Percentiles rank a stretch among this genome's conserved stretches.
Conservation (phyloP, 768 basidiomycete species). For the Boletus rex-veris region DNA sequence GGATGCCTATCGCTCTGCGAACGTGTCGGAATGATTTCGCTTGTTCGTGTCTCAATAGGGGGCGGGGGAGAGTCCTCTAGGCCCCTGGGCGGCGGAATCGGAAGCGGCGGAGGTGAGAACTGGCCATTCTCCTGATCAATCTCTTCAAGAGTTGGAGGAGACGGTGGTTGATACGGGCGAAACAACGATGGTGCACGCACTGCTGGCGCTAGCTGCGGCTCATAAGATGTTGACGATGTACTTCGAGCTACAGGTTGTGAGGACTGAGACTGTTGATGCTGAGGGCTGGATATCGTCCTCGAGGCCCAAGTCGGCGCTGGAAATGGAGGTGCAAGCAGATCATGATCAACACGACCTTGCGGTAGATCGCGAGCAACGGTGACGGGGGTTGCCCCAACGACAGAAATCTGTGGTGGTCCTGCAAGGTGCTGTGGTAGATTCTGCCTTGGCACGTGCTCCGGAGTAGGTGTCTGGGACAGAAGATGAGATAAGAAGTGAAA, state of each 20-base stretch:
- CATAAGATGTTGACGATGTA: slow-evolving; percentile 13
- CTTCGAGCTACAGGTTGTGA: slow-evolving; percentile 13
- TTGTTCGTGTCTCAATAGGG: slow-evolving; percentile 22
- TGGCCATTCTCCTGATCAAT: slow-evolving; percentile 15
- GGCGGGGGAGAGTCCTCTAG: slow-evolving; percentile 19
- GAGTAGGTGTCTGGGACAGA: slow-evolving; percentile 16
- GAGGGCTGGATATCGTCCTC: slow-evolving; percentile 23
- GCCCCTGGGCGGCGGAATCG: slow-evolving; percentile 27
- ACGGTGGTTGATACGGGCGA: slow-evolving; percentile 22
- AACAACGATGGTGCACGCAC: slow-evolving; percentile 24
- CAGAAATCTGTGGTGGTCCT: slow-evolving; percentile 29
- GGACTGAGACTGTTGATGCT: slow-evolving; percentile 17
- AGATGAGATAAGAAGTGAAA: slow-evolving; percentile 7
- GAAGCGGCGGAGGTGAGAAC: slow-evolving; percentile 30
- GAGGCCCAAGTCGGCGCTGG: slow-evolving; percentile 25
- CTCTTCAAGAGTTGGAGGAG: slow-evolving; percentile 14
- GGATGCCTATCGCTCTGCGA: slow-evolving; percentile 7
- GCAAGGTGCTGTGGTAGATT: slow-evolving; percentile 9
- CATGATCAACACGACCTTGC: slow-evolving; percentile 18
- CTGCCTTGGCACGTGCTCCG: slow-evolving; percentile 14
- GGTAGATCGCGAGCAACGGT: slow-evolving; percentile 21
- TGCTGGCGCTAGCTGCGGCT: slow-evolving; percentile 6
- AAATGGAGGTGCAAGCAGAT: slow-evolving; percentile 27
- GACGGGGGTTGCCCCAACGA: slow-evolving; percentile 30
- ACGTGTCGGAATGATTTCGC: slow-evolving; percentile 25